These are phyloP conservation scores for Manihot esculenta DNA, from an alignment of 441 rosid species.

Conservation along the genomic window DNA sequence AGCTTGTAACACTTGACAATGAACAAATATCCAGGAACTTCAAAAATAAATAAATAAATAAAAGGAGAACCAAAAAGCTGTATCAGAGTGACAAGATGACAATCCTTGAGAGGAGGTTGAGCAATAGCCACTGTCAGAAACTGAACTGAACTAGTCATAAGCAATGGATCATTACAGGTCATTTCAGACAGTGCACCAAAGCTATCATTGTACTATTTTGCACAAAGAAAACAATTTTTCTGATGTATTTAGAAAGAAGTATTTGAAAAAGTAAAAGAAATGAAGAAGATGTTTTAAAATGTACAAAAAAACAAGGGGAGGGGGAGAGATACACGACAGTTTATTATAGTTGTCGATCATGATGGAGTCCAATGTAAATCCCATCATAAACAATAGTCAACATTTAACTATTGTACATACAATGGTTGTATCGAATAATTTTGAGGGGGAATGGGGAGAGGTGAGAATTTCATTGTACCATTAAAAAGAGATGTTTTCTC, in stretches of 20 bases:
- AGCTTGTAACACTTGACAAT: no score
- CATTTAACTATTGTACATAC: no score
- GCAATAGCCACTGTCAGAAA: not conserved
- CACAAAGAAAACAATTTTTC: not conserved
- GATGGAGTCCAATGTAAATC: no score
- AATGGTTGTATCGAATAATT: no score
- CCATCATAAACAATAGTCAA: no score
- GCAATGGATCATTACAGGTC: not conserved
- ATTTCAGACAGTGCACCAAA: not conserved
- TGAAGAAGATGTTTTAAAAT: not conserved
- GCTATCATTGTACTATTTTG: not conserved
- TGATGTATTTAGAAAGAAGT: no score
- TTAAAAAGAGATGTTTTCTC: slow-evolving; percentile 76
- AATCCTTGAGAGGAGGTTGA: not conserved
- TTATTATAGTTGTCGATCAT: no score
- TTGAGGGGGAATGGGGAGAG: not conserved
- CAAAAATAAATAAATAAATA: not conserved
- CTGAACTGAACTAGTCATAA: not conserved
- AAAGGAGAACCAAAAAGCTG: not conserved
- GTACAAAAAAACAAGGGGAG: not conserved
- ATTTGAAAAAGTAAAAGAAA: not conserved
- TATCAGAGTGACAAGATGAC: not conserved
- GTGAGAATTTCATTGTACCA: slow-evolving; percentile 43
- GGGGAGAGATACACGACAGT: no score
- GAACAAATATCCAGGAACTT: no score